Conservation (phyloP, 2,329 filamentous ascomycete species). For the Chrysoporthe puriensis region DNA sequence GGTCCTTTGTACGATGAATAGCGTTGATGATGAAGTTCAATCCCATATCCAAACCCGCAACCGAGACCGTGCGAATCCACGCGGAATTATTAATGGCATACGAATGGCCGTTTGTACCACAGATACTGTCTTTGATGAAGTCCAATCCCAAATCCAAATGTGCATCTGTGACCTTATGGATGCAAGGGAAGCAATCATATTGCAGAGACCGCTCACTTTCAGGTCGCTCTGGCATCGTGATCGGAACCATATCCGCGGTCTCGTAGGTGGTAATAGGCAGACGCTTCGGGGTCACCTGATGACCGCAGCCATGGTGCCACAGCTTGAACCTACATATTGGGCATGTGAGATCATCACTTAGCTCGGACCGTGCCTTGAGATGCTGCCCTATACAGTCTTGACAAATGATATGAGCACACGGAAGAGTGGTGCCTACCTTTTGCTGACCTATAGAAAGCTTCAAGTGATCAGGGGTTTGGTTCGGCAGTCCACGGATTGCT, state of each 20-base stretch:
- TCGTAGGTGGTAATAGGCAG: not conserved
- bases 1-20: not conserved
- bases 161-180: not conserved
- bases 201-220: not conserved
- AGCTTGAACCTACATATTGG: not conserved
- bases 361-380: not conserved
- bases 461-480: not conserved
- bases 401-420: not conserved
- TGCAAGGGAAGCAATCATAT: not conserved
- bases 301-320: not conserved
- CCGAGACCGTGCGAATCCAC: not conserved
- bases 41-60: not conserved
- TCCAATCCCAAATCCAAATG: not conserved
- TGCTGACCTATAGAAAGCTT: not conserved
- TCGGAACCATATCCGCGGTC: not conserved
- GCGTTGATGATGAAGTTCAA: not conserved
- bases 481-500: not conserved
- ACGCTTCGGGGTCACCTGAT: not conserved
- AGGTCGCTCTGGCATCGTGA: not conserved
- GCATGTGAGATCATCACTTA: not conserved
- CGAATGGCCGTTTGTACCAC: not conserved
- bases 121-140: not conserved
- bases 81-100: not conserved
- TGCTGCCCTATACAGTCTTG: not conserved
- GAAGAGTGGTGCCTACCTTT: not conserved